phyloP scores from a whole-genome alignment of 345 rosid genomes.

The Mallotus nudiflorus region DNA sequence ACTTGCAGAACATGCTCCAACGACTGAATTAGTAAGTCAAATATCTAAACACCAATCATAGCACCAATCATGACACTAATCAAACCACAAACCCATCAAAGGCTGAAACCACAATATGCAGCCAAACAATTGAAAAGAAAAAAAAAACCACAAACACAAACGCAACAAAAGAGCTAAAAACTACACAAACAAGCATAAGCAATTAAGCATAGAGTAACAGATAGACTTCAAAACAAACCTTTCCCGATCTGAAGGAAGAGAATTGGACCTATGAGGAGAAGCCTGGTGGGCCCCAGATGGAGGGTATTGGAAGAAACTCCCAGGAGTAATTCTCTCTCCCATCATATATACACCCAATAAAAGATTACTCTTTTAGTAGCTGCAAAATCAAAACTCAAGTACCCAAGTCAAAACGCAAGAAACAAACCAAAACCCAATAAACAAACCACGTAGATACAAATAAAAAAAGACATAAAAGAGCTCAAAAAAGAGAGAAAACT shows the following conservation, averaged over 20 bases:
- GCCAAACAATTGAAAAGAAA: slow-evolving; percentile 5
- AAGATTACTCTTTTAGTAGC: slow-evolving; percentile 3
- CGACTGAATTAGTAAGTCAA: slow-evolving; percentile 4
- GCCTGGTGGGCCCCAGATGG: slow-evolving; percentile 68
- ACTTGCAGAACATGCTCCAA: background rate
- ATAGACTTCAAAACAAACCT: slow-evolving; percentile 42
- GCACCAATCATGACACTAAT: slow-evolving; percentile 7
- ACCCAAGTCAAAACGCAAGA: slow-evolving; percentile 1
- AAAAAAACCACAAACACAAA: background rate
- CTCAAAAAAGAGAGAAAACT: background rate
- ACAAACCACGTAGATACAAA: background rate
- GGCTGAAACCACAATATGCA: slow-evolving; percentile 16
- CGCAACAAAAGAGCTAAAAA: background rate
- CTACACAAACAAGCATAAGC: background rate
- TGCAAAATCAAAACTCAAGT: slow-evolving; percentile 1
- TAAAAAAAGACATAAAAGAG: background rate
- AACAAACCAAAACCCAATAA: slow-evolving; percentile 27
- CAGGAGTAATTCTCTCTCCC: slow-evolving; percentile 85
- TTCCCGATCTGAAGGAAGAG: slow-evolving; percentile 71
- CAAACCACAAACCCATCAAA: slow-evolving; percentile 5
- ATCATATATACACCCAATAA: slow-evolving; percentile 38
- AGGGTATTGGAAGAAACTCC: slow-evolving; percentile 86
- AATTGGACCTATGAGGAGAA: slow-evolving; percentile 77
- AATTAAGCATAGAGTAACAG: slow-evolving; percentile 7
- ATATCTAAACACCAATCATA: too few species aligned